phyloP scores from a whole-genome alignment of 2,329 filamentous ascomycete genomes.

The Periglandula ipomoeae region DNA sequence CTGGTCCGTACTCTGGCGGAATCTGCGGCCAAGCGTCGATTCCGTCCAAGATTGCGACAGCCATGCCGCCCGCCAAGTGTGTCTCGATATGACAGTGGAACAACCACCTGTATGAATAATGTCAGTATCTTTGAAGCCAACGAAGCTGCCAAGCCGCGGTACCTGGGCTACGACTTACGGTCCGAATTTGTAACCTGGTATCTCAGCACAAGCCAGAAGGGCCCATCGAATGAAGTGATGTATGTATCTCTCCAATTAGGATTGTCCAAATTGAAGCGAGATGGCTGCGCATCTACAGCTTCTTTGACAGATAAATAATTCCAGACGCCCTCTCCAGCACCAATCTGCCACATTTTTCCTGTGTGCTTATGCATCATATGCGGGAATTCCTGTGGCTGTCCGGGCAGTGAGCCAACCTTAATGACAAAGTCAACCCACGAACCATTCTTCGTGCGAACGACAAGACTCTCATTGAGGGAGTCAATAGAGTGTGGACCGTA shows the following conservation, averaged over 20 bases:
- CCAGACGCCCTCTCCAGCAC: constrained; percentile 25
- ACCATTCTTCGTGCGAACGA: constrained; percentile 15
- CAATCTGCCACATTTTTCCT: constrained; percentile 36
- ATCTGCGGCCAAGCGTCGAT: constrained; percentile 22
- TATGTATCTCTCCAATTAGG: constrained; percentile 31
- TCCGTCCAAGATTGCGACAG: constrained; percentile 36
- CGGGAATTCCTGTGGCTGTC: neutral
- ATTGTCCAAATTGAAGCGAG: constrained; percentile 33
- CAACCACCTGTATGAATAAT: constrained; percentile 17
- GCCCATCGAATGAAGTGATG: constrained; percentile 6
- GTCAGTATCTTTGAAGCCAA: neutral
- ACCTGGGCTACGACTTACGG: constrained; percentile 20
- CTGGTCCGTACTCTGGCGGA: constrained; percentile 7
- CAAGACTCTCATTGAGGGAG: constrained; percentile 5
- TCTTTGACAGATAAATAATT: constrained; percentile 32
- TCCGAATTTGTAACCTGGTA: constrained; percentile 38
- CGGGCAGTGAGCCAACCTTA: constrained; percentile 12
- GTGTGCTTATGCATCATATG: constrained; percentile 36
- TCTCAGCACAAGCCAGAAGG: constrained; percentile 30
- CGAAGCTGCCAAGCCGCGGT: too few relatives aligned
- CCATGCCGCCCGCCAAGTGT: constrained; percentile 38
- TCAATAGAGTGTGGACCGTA: constrained; percentile 4
- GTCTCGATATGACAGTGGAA: constrained; percentile 41
- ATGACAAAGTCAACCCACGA: constrained; percentile 31
- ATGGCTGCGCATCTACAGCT: constrained; percentile 23